These are phyloP conservation scores for Zangia roseola DNA, from an alignment of 768 basidiomycete species.

Conservation along the genomic window DNA sequence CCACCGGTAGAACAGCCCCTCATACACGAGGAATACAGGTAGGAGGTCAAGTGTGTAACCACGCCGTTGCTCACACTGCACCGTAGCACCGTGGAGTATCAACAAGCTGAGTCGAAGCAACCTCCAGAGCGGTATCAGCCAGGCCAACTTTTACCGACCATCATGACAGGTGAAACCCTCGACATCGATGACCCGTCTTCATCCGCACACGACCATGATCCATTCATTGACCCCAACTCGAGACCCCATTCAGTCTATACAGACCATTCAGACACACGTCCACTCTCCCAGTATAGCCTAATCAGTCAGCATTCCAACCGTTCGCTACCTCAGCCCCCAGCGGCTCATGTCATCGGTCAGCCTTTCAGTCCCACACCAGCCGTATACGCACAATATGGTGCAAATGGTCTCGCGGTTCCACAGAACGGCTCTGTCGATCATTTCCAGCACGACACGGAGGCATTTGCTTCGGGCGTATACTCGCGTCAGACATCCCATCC, in stretches of 20 bases:
- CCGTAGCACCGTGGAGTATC: slow-evolving; percentile 8
- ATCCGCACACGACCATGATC: slow-evolving; percentile 32
- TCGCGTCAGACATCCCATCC: slow-evolving; percentile 47
- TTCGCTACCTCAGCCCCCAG: slow-evolving; percentile 25
- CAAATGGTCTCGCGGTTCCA: slow-evolving; percentile 34
- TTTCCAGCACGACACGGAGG: slow-evolving; percentile 64
- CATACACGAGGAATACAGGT: background rate
- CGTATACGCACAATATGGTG: slow-evolving; percentile 5
- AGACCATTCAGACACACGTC: slow-evolving; percentile 27
- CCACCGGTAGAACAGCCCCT: slow-evolving; percentile 2
- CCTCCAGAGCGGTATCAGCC: slow-evolving; percentile 50
- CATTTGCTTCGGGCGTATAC: slow-evolving; percentile 63
- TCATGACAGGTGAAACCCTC: slow-evolving; percentile 64
- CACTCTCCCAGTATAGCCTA: slow-evolving; percentile 36
- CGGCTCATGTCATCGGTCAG: slow-evolving; percentile 18
- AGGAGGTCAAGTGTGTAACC: no score
- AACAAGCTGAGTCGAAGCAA: slow-evolving; percentile 1
- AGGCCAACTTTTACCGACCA: slow-evolving; percentile 59
- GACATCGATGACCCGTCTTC: slow-evolving; percentile 42
- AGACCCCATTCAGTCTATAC: slow-evolving; percentile 24
- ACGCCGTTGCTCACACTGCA: background rate
- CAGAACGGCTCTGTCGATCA: slow-evolving; percentile 45
- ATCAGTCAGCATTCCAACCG: slow-evolving; percentile 37
- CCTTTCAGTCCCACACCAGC: slow-evolving; percentile 23
- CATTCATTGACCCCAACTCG: slow-evolving; percentile 29